Base-by-base conservation (phyloP, 2,329 filamentous ascomycete species). In the Dactylellina cionopaga region DNA sequence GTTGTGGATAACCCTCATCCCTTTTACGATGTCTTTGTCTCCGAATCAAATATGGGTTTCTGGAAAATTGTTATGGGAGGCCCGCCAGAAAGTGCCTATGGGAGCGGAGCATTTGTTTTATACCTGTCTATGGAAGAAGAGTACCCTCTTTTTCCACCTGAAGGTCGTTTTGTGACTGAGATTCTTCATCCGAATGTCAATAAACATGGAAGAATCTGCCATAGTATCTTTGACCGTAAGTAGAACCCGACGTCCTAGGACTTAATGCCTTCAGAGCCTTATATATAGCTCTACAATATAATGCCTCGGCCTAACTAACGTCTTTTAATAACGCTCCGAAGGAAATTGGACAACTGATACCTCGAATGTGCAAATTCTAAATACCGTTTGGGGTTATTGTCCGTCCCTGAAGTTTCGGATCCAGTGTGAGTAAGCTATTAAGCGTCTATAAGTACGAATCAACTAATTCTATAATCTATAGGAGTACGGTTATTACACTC, bases 41-140 rank as follows among this genome's bases (percentile, higher is more conserved):
- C 77, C 22, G 80, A 81, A 65, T 74, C 75, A 25, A 80, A 82
- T 62, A 79, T 82, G 71, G 76, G 74, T 2, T 80, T 82, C 75
- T 82, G 79, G 80, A 81, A 82, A 68, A 74, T 81, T 6, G 79
- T 80, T 7, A 80, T 82, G 76, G 63, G 77, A 49, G 80, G 79
- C 78, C 80, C 3, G 71, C 75, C 10, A 77, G 74, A 5, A 76
- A 77, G 46, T 74, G 54, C 80, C 1, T 81, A 81, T 51, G 74
- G 75, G 1, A 65, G 63, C 15, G 79, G 78, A 19, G 77, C 75
- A 0, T 81, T 81, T 74, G 22, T 81, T 22, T 74, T 81, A 3
- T 81, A 81, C 63, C 74, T 80, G 1, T 77, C 80, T 39, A 79
- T 80, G 73, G 78, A 76, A 11, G 77, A 80, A 2, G 58, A 76